phyloP scores from a whole-genome alignment of 75 land plant species.

The Sequoia sempervirens region DNA sequence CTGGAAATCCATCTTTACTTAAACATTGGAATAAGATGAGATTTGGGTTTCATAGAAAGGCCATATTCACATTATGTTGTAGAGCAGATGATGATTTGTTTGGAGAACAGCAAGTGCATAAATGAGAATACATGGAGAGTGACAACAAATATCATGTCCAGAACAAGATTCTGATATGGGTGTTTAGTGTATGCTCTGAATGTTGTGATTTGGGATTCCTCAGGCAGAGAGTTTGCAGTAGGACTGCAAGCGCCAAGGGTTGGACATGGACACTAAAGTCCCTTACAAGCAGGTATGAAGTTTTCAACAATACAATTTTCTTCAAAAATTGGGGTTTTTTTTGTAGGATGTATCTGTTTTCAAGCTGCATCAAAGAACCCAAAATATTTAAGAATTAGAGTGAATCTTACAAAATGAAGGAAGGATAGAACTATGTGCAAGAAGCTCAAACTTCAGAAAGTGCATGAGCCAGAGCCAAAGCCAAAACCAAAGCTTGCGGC shows the following conservation, averaged over 20 bases:
- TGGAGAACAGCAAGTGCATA: neutral
- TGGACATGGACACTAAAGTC: neutral
- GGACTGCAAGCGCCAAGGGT: neutral
- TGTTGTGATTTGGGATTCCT: neutral
- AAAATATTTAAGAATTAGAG: neutral
- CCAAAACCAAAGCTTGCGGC: neutral
- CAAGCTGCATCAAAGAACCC: neutral
- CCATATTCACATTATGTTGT: neutral
- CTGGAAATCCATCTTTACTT: neutral
- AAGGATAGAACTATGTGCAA: neutral
- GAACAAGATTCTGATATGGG: neutral
- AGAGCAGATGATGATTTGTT: neutral
- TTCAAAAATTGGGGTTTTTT: neutral
- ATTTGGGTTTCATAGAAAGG: neutral
- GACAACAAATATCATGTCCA: neutral
- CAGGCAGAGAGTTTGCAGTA: neutral
- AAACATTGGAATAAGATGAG: neutral
- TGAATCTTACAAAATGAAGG: neutral
- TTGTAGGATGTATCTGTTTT: neutral
- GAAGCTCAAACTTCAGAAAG: neutral
- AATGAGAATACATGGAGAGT: neutral
- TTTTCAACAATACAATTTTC: neutral
- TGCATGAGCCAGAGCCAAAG: neutral
- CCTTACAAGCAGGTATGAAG: neutral
- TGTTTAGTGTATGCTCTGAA: neutral